phyloP scores from a whole-genome alignment of 176 grass and related monocot genomes.

The Bolboschoenus planiculmis region DNA sequence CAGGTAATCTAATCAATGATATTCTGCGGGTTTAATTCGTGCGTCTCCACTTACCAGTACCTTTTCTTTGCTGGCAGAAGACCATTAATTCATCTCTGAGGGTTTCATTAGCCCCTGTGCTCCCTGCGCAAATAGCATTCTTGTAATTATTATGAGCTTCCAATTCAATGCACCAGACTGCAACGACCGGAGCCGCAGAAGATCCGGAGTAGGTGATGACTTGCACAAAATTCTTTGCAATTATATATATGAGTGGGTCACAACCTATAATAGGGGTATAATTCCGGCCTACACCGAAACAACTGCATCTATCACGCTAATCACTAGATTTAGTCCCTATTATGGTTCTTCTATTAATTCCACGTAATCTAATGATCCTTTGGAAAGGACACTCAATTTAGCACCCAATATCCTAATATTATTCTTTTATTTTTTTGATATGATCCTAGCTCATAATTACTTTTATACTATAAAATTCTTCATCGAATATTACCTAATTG shows the following conservation, averaged over 20 bases:
- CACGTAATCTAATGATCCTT: constrained; percentile 1
- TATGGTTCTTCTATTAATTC: constrained; percentile 1
- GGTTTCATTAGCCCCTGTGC: neutral
- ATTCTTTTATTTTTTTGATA: neutral
- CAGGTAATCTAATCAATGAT: neutral
- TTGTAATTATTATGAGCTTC: neutral
- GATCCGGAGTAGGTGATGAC: neutral
- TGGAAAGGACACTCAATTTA: neutral
- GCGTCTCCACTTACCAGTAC: neutral
- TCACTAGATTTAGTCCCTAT: neutral
- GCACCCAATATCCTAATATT: too few species aligned
- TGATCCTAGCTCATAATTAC: neutral
- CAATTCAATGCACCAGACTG: neutral
- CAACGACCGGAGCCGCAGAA: neutral
- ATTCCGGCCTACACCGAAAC: constrained; percentile 13
- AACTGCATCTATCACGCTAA: constrained; percentile 1
- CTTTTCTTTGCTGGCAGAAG: neutral
- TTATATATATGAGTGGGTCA: constrained; percentile 26
- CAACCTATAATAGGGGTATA: constrained; percentile 20
- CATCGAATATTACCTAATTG: neutral
- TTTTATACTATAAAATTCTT: neutral
- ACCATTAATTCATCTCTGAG: neutral
- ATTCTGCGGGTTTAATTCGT: neutral
- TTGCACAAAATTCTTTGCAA: constrained; percentile 7
- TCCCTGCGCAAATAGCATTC: too few species aligned